A percentile compares a stretch with the other conserved stretches of the same genome.
phyloP scores from a whole-genome alignment of 805 yeast genomes.

The Yarrowia keelungensis region DNA sequence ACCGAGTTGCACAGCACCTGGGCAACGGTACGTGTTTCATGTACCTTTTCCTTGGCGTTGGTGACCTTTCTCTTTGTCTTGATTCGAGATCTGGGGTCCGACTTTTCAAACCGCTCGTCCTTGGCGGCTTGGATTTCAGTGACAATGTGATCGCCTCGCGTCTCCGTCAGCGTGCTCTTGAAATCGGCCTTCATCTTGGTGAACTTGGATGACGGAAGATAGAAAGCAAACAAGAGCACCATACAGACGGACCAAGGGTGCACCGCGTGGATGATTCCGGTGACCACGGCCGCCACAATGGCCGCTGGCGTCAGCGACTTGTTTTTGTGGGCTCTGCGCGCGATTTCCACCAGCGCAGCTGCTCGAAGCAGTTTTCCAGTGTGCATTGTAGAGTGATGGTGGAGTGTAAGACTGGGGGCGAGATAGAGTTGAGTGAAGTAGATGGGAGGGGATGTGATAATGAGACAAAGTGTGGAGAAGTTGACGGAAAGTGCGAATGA shows the following conservation, averaged over 20 bases:
- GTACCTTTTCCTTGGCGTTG: constrained; percentile 43
- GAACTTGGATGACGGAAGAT: constrained; percentile 51
- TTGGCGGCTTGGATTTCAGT: constrained; percentile 43
- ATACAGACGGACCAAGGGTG: constrained; percentile 51
- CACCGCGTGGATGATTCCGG: constrained; percentile 54
- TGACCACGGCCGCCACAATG: constrained; percentile 50
- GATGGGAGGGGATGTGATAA: neutral
- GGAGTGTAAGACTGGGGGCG: neutral
- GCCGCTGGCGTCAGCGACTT: constrained; percentile 53
- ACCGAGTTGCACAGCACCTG: constrained; percentile 56
- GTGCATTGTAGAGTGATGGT: constrained; percentile 13
- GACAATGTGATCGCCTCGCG: constrained; percentile 26
- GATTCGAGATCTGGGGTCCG: constrained; percentile 5
- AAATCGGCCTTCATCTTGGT: constrained; percentile 53
- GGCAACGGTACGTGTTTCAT: constrained; percentile 52
- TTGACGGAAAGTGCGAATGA: too few relatives aligned
- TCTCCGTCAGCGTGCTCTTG: constrained; percentile 47
- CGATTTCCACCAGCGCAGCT: constrained; percentile 39
- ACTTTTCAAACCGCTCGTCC: constrained; percentile 13
- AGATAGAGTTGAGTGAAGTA: neutral
- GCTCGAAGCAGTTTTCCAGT: constrained; percentile 34
- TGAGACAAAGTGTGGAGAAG: too few relatives aligned
- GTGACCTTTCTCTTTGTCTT: constrained; percentile 39
- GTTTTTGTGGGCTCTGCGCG: constrained; percentile 48
- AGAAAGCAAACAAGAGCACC: constrained; percentile 51